These are phyloP conservation scores for Leucaena leucocephala DNA, from an alignment of 306 rosid species.

Conservation along the genomic window DNA sequence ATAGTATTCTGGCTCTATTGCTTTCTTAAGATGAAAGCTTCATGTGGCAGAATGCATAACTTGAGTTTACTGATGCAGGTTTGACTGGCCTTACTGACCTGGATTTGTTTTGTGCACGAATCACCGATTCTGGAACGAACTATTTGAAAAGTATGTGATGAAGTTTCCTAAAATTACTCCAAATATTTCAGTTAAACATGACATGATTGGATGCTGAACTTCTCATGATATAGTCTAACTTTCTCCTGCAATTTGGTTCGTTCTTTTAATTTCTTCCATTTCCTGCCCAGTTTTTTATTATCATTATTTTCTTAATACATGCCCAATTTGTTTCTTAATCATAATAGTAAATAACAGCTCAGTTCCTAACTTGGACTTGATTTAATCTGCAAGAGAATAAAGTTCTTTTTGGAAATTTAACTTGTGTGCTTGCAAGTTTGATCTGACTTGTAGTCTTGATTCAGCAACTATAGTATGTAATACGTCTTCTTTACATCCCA, in stretches of 20 bases:
- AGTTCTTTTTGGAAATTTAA: not conserved
- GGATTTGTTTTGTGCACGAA: conserved; percentile 74
- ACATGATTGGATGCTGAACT: not conserved
- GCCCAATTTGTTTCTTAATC: not conserved
- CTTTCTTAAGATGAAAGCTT: not conserved
- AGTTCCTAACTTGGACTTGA: not conserved
- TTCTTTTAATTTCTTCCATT: not conserved
- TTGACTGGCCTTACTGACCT: conserved; percentile 65
- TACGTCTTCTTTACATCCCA: not conserved
- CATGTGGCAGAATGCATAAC: not conserved
- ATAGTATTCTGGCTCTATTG: not conserved
- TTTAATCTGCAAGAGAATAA: not conserved
- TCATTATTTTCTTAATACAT: not conserved
- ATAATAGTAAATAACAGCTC: not conserved
- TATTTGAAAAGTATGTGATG: conserved; percentile 54
- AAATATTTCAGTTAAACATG: not conserved
- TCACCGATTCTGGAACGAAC: conserved; percentile 68
- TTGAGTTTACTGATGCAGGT: conserved; percentile 44
- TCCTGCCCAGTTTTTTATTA: not conserved
- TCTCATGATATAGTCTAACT: not conserved
- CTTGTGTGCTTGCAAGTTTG: not conserved
- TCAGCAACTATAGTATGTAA: not conserved
- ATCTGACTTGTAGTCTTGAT: not conserved
- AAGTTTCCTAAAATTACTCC: not conserved
- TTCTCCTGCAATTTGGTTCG: not conserved